Conservation (phyloP, 176 grass and related monocot species). For the Phoenix roebelenii region DNA sequence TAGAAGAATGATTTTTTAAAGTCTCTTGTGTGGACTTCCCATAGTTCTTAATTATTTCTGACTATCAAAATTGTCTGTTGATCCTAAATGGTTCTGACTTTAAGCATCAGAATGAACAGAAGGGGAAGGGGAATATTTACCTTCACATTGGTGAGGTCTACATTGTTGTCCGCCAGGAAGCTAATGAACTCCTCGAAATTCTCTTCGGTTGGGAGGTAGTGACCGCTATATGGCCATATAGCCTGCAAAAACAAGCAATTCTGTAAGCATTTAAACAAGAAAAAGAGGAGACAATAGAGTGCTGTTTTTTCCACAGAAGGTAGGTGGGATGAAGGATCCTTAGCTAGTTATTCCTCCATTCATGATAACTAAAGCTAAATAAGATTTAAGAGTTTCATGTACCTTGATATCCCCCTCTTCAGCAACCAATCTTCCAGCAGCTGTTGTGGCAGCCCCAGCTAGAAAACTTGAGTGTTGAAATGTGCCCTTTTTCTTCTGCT, state of each 20-base stretch:
- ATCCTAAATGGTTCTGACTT: too few relatives aligned
- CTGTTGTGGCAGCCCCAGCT: slow-evolving; percentile 66
- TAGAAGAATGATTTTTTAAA: too few relatives aligned
- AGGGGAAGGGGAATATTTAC: slow-evolving; percentile 22
- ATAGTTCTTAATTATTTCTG: too few relatives aligned
- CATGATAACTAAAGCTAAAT: too few relatives aligned
- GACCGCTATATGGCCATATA: slow-evolving; percentile 98
- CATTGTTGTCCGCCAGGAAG: slow-evolving; percentile 76
- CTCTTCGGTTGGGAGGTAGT: slow-evolving; percentile 88
- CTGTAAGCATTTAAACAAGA: neutral
- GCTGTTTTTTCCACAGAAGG: neutral
- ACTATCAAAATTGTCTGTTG: too few relatives aligned
- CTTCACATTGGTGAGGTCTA: slow-evolving; percentile 88
- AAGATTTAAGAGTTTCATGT: slow-evolving; percentile 1
- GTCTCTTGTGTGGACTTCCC: too few relatives aligned
- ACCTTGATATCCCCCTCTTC: slow-evolving; percentile 66
- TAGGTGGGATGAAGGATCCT: too few relatives aligned
- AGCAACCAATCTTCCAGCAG: slow-evolving; percentile 77
- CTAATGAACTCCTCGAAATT: slow-evolving; percentile 87
- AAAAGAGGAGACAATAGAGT: neutral
- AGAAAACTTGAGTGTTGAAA: slow-evolving; percentile 99
- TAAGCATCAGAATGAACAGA: slow-evolving; percentile 2
- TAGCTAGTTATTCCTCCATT: too few relatives aligned
- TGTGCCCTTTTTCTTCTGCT: slow-evolving; percentile 83
- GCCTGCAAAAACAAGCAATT: slow-evolving; percentile 27